Evolutionary conservation across 192 early-diverging fungal genomes (phyloP).

Genomic region (Coemansia sp.): DNA sequence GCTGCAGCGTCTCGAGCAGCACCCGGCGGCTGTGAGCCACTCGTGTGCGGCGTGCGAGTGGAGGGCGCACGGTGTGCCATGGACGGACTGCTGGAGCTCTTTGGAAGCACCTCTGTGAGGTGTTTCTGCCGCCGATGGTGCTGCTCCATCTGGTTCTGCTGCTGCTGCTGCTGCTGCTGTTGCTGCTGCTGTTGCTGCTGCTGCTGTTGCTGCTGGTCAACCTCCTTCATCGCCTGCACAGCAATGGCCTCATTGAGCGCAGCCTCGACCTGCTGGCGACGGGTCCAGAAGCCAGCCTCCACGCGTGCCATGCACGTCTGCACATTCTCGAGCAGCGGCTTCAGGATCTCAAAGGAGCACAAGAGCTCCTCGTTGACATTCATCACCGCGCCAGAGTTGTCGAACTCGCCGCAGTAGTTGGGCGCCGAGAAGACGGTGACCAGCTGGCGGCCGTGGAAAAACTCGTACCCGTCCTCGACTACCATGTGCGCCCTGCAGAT

Average conservation of each 20-base stretch:
- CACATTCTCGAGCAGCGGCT: constrained; percentile 57
- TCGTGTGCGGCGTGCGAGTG: neutral
- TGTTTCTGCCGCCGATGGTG: no score
- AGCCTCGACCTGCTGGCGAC: constrained; percentile 51
- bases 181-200: no score
- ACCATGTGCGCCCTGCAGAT: constrained; percentile 95
- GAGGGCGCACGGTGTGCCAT: neutral
- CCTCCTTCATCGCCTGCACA: constrained; percentile 32
- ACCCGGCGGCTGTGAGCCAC: no score
- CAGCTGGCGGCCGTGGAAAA: constrained; percentile 85
- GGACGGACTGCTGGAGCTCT: neutral
- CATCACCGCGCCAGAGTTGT: constrained; percentile 90
- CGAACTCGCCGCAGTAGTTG: constrained; percentile 98
- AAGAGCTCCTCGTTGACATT: constrained; percentile 85
- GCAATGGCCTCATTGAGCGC: constrained; percentile 47
- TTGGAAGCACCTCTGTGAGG: neutral
- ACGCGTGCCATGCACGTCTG: constrained; percentile 47
- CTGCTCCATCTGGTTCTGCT: neutral
- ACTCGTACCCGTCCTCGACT: constrained; percentile 98
- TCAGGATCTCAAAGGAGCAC: constrained; percentile 87
- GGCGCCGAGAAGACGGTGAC: constrained; percentile 96
- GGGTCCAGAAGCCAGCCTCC: constrained; percentile 49
- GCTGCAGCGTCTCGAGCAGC: neutral
- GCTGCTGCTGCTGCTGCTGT: neutral
- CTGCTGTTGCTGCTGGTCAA: constrained; percentile 3